Evolutionary conservation across 257 asterid genomes (phyloP), one percentile per base, ranked within the genome.

Genomic region (Forsythia viridissima): DNA sequence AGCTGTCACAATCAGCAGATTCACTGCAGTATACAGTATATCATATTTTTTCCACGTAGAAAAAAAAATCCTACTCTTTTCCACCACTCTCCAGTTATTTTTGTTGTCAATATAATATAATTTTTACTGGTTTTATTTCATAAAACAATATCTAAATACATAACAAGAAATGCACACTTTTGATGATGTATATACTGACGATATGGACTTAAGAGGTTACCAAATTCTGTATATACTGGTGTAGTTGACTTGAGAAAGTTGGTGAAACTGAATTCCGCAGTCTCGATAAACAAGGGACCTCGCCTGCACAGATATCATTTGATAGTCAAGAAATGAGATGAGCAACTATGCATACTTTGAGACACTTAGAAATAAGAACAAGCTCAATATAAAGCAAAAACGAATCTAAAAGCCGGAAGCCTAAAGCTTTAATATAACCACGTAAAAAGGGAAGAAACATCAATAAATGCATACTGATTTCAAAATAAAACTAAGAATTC

Each of bases 171-270:
- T 30, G 34, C 34, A 30, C 34, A 30, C 34, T 30, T 30, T 30
- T 30, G 34, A 30, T 30, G 34, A 30, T 30, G 34, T 30, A 30
- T 30, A 30, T 30, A 30, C 34, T 30, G 34, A 30, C 2, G 34
- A 30, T 30, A 30, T 30, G 61, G 67, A 59, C 7, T 63, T n/a
- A 30, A 76, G 40, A 34, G 5, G 21, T 86, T 90, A 94, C 98
- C 91, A 84, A 43, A 81, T 85, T 85, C 84, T 91, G 97, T 30
- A 90, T 34, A 76, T 84, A 88, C 40, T 77, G 87, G 80, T 85
- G 83, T 41, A 84, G 78, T 20, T 96, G 92, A 79, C 91, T 87
- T 69, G 96, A 79, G 76, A 80, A 44, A 77, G 92, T 78, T 8
- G 88, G 80, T 63, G 78, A 77, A 30, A 73, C 80, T 71, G 85